Evolutionary conservation across 2,329 filamentous ascomycete species (phyloP).

Genomic region (Stemphylium lycopersici): DNA sequence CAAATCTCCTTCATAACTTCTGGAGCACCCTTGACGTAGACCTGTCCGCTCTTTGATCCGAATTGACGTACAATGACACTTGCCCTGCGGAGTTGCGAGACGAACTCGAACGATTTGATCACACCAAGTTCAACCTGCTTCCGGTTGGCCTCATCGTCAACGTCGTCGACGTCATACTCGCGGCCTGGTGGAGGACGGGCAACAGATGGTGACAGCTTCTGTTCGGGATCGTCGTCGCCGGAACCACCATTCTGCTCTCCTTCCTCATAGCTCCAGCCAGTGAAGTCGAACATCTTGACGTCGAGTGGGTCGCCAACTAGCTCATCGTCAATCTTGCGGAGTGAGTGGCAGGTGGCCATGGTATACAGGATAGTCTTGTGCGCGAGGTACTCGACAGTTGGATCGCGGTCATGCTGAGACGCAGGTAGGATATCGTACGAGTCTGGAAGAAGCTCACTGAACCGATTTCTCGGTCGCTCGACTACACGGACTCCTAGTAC

Average conservation of each 20-base stretch:
- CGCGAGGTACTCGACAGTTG: slow-evolving; percentile 64
- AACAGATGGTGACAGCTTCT: slow-evolving; percentile 83
- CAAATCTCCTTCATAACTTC: slow-evolving; percentile 97
- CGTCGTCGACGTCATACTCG: slow-evolving; percentile 63
- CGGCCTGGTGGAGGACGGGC: slow-evolving; percentile 75
- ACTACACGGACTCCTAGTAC: slow-evolving; percentile 87
- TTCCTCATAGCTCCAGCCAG: slow-evolving; percentile 90
- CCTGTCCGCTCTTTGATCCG: slow-evolving; percentile 79
- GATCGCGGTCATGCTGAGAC: slow-evolving; percentile 62
- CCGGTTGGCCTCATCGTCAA: slow-evolving; percentile 51
- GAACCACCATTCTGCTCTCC: slow-evolving; percentile 70
- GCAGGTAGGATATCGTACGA: slow-evolving; percentile 64
- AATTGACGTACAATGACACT: slow-evolving; percentile 93
- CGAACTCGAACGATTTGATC: slow-evolving; percentile 90
- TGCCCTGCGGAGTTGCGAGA: slow-evolving; percentile 87
- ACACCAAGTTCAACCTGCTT: slow-evolving; percentile 83
- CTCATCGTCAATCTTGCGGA: slow-evolving; percentile 84
- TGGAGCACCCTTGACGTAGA: slow-evolving; percentile 96
- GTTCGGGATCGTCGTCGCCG: slow-evolving; percentile 76
- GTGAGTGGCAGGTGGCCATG: slow-evolving; percentile 96
- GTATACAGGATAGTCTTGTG: slow-evolving; percentile 81
- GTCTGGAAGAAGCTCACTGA: slow-evolving; percentile 77
- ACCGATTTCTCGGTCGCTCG: slow-evolving; percentile 65
- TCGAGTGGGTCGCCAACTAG: slow-evolving; percentile 93
- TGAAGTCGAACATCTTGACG: slow-evolving; percentile 98